These are phyloP conservation scores for Coemansia interrupta DNA, from an alignment of 192 early-diverging fungal genomes.

Conservation along the genomic window DNA sequence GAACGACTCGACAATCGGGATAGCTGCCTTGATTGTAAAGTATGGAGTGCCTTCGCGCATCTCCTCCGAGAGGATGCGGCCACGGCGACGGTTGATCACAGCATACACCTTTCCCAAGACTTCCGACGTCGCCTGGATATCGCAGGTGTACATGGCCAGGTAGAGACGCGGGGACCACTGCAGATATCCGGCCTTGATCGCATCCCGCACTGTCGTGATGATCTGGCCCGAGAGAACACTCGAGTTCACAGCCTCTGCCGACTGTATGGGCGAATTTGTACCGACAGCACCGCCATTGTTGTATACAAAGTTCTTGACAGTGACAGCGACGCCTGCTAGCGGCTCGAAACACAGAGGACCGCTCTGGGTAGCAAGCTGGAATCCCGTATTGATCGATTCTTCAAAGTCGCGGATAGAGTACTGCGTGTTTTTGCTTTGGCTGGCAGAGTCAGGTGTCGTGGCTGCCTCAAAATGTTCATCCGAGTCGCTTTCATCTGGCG, in stretches of 20 bases:
- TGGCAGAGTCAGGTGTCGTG: neutral
- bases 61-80: conserved; percentile 92
- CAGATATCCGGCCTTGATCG: conserved; percentile 78
- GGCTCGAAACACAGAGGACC: conserved; percentile 96
- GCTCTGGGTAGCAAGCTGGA: conserved; percentile 84
- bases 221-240: conserved; percentile 68
- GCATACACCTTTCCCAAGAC: conserved; percentile 94
- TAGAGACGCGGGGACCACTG: conserved; percentile 92
- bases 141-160: conserved; percentile 95
- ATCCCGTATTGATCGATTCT: conserved; percentile 79
- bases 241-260: conserved; percentile 1
- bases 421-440: conserved; percentile 6
- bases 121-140: conserved; percentile 92
- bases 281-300: conserved; percentile 11
- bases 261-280: neutral
- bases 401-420: conserved; percentile 65
- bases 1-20: conserved; percentile 97
- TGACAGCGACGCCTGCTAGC: conserved; percentile 69
- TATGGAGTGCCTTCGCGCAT: conserved; percentile 97
- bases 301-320: conserved; percentile 28
- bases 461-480: conserved; percentile 13
- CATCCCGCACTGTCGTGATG: conserved; percentile 82
- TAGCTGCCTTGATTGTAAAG: conserved; percentile 78
- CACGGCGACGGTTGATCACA: conserved; percentile 84
- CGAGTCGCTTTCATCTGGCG: conserved; percentile 27